Evolutionary conservation across 768 basidiomycete species (phyloP), one percentile per base, ranked within the genome.

Genomic region (Amanita exitialis): DNA sequence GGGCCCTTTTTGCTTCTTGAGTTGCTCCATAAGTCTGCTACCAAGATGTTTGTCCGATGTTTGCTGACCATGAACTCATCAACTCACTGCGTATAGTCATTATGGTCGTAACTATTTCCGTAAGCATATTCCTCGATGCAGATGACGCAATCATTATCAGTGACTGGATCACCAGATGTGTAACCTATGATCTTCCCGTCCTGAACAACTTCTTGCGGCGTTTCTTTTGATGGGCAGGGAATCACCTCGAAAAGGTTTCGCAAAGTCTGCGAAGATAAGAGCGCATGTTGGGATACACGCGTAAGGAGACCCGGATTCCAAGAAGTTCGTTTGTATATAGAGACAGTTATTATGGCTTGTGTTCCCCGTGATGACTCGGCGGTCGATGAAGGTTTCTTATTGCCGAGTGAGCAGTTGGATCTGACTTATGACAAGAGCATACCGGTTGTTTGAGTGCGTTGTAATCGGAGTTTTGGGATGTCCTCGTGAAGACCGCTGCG

Each of bases 241-340:
- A 91, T 75, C 25, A 66, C 64, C 4, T 71, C 64, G 51, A 75
- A 75, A 10, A 90, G 62, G 54, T 88, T 82, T 16, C 71, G 74
- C 2, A 92, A 74, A 0, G 80, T 85, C 58, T 90, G 84, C 4
- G 81, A 82, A n/a, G 86, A 81, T 13, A 83, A 61, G 6, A 86
- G 61, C 9, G 73, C 76, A 59, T 89, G 85, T 57, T 83, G 83
- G 7, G 87, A 89, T 51, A 73, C 66, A 34, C 83, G 82, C 43
- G 70, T 69, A 9, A 83, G 66, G 47, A 76, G 73, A 47, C 77
- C 78, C 48, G 76, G 76, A 18, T 76, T 71, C 82, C 84, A 87
- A 18, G 74, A 58, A 21, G 83, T 66, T 50, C 74, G 78, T 55
- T 75, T 76, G 60, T 86, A 73, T 6, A 86, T 66, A 3, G 83